Percentiles rank a stretch among this genome's conserved stretches.
Evolutionary conservation across 129 eudicot species (phyloP).

Genomic region (Dittrichia graveolens): DNA sequence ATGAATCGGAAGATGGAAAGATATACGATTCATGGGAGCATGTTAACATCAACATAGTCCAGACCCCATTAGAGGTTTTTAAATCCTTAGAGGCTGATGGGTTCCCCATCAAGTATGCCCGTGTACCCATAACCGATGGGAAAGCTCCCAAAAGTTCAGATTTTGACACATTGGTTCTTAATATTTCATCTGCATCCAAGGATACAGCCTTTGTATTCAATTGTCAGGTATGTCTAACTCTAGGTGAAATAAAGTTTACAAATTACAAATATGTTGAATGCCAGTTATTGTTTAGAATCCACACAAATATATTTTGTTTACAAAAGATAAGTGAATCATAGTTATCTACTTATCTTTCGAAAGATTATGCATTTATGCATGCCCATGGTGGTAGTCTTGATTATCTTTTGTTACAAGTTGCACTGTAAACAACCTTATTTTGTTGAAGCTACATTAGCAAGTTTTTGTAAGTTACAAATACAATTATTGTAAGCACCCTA

Average conservation of each 20-base stretch:
- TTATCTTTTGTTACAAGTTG: not conserved
- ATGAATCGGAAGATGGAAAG: conserved; percentile 81
- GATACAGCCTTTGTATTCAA: conserved; percentile 90
- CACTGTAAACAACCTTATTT: not conserved
- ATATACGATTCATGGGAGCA: conserved; percentile 93
- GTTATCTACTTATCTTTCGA: not conserved
- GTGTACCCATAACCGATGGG: conserved; percentile 96
- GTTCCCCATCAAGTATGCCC: conserved; percentile 86
- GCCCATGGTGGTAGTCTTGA: not conserved
- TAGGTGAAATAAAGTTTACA: not conserved
- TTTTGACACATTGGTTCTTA: conserved; percentile 77
- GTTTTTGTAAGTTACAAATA: not conserved
- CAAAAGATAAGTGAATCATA: too few relatives aligned
- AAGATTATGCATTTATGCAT: not conserved
- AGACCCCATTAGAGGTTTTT: conserved; percentile 91
- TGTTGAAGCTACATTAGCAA: not conserved
- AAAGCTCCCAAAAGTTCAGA: conserved; percentile 98
- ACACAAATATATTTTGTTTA: too few relatives aligned
- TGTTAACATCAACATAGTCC: conserved; percentile 60
- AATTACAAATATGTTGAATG: not conserved
- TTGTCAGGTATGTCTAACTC: conserved; percentile 65
- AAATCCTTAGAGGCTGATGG: conserved; percentile 71
- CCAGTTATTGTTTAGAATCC: not conserved
- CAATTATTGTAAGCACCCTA: not conserved
- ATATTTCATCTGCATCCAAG: conserved; percentile 79